Evolutionary conservation across 176 grass and related monocot genomes (phyloP), one percentile per base, ranked within the genome.

Genomic region (Bothriochloa decipiens): DNA sequence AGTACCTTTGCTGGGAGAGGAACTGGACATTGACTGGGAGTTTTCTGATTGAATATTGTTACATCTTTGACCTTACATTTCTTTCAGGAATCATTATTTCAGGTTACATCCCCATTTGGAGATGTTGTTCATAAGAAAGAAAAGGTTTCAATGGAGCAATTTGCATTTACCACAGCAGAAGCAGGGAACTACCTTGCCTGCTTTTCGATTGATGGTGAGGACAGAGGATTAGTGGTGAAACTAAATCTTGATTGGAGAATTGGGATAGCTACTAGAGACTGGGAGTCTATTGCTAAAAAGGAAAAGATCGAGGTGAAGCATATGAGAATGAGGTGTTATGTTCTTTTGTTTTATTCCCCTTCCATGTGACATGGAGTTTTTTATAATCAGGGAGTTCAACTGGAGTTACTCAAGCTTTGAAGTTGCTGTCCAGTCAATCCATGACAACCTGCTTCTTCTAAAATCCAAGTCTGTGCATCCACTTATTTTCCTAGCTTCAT

Each of bases 391-490:
- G 94, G 94, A 87, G 87, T 94, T 33, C 88, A 87, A 25, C 90
- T 97, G 50, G 92, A 94, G 82, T 87, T 97, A 47, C 32, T 86
- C 72, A 97, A 97, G 77, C 87, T 97, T 97, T 74, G 92, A 94
- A 89, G 29, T 68, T 73, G 4, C 72, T 86, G 92, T 86, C 17
- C 72, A 86, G 72, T 71, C 76, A 72, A 94, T 97, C 72, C 92
- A 90, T 25, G 77, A 94, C 20, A 91, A 92, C 46, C 83, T 94
- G 53, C 57, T 97, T 25, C 68, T 87, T 33, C 84, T 97, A 52
- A 85, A 58, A 81, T 73, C 72, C 88, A 94, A 89, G 94, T 92
- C 74, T 84, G 70, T 70, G 43, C 42, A 81, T 55, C n/a, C 41
- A 22, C 25, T 66, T 81, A 5, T 27, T 82, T 55, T 89, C 64